A percentile compares a stretch with the other conserved stretches of the same genome.
Evolutionary conservation across 176 grass and related monocot genomes (phyloP).

Genomic region (Rhipidocladum racemiflorum): DNA sequence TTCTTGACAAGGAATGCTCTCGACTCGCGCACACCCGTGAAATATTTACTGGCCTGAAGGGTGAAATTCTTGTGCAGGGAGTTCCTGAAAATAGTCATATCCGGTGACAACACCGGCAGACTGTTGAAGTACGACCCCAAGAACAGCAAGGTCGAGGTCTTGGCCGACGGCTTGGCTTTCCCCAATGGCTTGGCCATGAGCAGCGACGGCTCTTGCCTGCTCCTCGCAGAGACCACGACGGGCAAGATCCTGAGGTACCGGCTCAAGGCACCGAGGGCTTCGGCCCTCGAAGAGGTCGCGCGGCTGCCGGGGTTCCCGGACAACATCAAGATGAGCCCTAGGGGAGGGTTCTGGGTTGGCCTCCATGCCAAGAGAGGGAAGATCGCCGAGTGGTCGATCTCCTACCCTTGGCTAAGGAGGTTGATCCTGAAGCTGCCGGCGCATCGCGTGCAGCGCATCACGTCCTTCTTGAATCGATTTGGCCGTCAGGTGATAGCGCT

Average conservation of each 20-base stretch:
- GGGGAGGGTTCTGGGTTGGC: constrained; percentile 62
- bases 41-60: no score
- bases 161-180: constrained; percentile 51
- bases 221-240: constrained; percentile 57
- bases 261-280: constrained; percentile 29
- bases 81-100: constrained; percentile 52
- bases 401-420: constrained; percentile 26
- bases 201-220: constrained; percentile 42
- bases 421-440: constrained; percentile 2
- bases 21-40: not conserved
- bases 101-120: constrained; percentile 50
- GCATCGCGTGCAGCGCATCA: not conserved
- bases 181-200: constrained; percentile 64
- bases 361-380: constrained; percentile 50
- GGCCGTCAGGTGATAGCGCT: constrained; percentile 34
- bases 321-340: constrained; percentile 63
- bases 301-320: constrained; percentile 49
- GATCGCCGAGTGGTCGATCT: constrained; percentile 32
- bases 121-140: constrained; percentile 56
- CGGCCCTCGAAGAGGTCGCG: constrained; percentile 20
- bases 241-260: constrained; percentile 51
- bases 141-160: constrained; percentile 29
- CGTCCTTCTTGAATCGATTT: not conserved
- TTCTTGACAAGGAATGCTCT: not conserved
- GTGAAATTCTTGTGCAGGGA: constrained; percentile 37